Evolutionary conservation across 2,329 filamentous ascomycete species (phyloP).

Genomic region (Plectosphaerella plurivora): DNA sequence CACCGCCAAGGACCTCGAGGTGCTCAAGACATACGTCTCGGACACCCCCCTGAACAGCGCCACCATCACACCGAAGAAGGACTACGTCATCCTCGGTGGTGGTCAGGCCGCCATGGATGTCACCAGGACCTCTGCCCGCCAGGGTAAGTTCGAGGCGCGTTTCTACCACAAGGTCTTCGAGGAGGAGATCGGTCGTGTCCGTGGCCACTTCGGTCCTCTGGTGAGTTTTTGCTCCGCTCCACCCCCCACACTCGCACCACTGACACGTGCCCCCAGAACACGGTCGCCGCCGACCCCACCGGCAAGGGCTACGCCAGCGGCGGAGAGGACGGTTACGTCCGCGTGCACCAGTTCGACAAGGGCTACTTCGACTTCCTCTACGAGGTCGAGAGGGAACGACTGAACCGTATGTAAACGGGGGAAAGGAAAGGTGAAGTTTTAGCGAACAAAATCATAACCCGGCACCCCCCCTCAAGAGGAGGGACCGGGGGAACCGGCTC

Average conservation of each 20-base stretch:
- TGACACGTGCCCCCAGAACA: constrained; percentile 53
- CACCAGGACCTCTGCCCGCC: constrained; percentile 85
- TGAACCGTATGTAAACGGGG: constrained; percentile 36
- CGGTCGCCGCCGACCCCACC: constrained; percentile 86
- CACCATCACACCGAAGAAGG: constrained; percentile 89
- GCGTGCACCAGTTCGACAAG: constrained; percentile 98
- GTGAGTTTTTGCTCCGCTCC: constrained; percentile 22
- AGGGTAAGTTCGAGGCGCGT: constrained; percentile 98
- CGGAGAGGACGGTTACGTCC: constrained; percentile 97
- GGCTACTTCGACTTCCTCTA: constrained; percentile 98
- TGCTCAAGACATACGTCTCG: constrained; percentile 86
- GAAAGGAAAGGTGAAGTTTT: constrained; percentile 5
- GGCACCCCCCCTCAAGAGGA: background rate
- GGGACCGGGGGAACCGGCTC: no score
- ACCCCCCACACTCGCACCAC: background rate
- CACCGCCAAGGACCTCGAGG: constrained; percentile 77
- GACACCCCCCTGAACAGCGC: constrained; percentile 97
- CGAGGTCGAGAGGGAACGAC: constrained; percentile 87
- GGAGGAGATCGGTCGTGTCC: constrained; percentile 95
- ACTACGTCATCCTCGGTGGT: constrained; percentile 96
- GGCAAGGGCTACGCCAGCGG: constrained; percentile 92
- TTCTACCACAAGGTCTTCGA: constrained; percentile 99
- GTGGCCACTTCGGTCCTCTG: constrained; percentile 93
- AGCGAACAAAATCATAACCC: background rate
- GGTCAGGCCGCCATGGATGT: constrained; percentile 99